These are phyloP conservation scores for Aspergillus ellipticus DNA, from an alignment of 495 filamentous ascomycete species.

Conservation along the genomic window DNA sequence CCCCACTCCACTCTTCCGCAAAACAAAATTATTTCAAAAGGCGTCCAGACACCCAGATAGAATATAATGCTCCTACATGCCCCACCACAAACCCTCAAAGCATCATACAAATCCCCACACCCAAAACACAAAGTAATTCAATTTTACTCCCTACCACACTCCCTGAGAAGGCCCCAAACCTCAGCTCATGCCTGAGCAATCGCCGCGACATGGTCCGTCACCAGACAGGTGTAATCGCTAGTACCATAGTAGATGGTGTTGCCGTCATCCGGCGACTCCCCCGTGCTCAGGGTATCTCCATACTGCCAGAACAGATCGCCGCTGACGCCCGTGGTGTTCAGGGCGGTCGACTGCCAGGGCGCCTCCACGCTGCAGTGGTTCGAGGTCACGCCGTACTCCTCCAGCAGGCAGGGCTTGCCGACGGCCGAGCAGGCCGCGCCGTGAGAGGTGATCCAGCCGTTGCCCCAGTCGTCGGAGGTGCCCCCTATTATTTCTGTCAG, in stretches of 20 bases:
- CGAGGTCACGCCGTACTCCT: slow-evolving; percentile 60
- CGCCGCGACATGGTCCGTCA: slow-evolving; percentile 54
- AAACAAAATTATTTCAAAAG: too few relatives aligned
- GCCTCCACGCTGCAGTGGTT: slow-evolving; percentile 43
- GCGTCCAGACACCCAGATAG: too few relatives aligned
- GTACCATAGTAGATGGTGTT: slow-evolving; percentile 59
- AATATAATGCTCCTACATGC: too few relatives aligned
- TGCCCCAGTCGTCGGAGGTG: slow-evolving; percentile 41
- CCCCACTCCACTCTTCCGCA: too few relatives aligned
- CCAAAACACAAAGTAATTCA: too few relatives aligned
- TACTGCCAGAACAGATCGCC: slow-evolving; percentile 67
- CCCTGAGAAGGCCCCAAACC: too few relatives aligned
- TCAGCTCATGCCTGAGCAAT: too few relatives aligned
- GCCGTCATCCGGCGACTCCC: slow-evolving; percentile 57
- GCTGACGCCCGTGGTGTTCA: slow-evolving; percentile 47
- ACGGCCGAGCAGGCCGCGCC: slow-evolving; percentile 50
- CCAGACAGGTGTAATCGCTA: slow-evolving; percentile 50
- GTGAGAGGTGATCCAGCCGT: slow-evolving; percentile 60
- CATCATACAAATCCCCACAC: too few relatives aligned
- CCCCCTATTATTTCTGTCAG: slow-evolving; percentile 31
- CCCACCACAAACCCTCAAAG: too few relatives aligned
- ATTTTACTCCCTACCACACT: too few relatives aligned
- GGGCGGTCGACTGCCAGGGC: slow-evolving; percentile 56
- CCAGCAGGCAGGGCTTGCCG: slow-evolving; percentile 64
- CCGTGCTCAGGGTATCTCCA: slow-evolving; percentile 53